These are phyloP conservation scores for Ceratocystis smalleyi DNA, from an alignment of 2,329 filamentous ascomycete species.

Conservation along the genomic window DNA sequence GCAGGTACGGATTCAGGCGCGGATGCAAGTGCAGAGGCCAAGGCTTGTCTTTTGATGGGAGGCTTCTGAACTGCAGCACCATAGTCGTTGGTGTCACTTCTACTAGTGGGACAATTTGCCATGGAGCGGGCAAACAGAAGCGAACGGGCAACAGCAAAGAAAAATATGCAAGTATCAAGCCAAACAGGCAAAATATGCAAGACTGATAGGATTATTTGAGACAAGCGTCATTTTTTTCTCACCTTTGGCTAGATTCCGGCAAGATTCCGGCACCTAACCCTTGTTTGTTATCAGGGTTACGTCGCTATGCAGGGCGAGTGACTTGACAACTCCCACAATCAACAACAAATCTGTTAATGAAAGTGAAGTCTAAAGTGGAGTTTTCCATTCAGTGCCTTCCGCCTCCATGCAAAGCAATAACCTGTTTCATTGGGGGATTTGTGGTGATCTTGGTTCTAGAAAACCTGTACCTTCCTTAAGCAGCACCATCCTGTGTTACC, in stretches of 20 bases:
- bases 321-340: not conserved
- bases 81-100: not conserved
- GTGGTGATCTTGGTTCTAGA: not conserved
- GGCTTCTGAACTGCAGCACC: not conserved
- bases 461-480: not conserved
- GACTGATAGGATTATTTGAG: not conserved
- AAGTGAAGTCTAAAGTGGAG: conserved; percentile 2
- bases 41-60: not conserved
- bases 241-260: not conserved
- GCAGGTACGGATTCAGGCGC: not conserved
- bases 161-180: not conserved
- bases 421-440: not conserved
- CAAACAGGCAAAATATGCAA: conserved; percentile 6
- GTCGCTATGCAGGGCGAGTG: too few relatives aligned
- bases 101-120: conserved; percentile 1
- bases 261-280: conserved; percentile 2
- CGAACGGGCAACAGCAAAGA: not conserved
- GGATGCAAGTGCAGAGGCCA: not conserved
- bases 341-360: not conserved
- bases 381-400: not conserved
- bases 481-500: not conserved
- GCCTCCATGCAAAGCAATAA: not conserved
- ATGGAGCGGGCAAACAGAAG: not conserved
- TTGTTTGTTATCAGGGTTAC: not conserved
- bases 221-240: not conserved